Evolutionary conservation across 352 stramenopile species (phyloP).

Genomic region (Globisporangium iwayamae): DNA sequence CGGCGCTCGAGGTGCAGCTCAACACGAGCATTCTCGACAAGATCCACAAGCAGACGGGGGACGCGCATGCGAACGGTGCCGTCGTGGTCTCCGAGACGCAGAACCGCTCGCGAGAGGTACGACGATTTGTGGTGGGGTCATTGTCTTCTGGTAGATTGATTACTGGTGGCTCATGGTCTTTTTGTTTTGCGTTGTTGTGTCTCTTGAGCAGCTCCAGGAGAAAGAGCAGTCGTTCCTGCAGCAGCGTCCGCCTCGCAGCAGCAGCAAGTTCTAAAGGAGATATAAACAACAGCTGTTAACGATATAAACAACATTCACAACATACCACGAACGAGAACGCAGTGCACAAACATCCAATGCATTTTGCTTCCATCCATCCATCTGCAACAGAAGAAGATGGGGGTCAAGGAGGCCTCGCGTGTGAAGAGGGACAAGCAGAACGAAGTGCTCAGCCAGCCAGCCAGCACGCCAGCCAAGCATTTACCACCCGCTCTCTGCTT

Average conservation of each 20-base stretch:
- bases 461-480: too few relatives aligned
- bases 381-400: not conserved
- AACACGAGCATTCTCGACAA: constrained; percentile 69
- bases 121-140: not conserved
- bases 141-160: not conserved
- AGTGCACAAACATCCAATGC: not conserved
- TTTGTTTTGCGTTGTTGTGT: constrained; percentile 1
- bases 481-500: not conserved
- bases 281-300: not conserved
- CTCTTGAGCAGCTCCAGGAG: constrained; percentile 38
- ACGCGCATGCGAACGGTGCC: constrained; percentile 35
- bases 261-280: constrained; percentile 30
- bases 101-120: constrained; percentile 67
- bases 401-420: not conserved
- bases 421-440: not conserved
- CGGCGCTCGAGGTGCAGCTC: constrained; percentile 64
- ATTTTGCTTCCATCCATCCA: not conserved
- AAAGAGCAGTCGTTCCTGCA: constrained; percentile 44
- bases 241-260: constrained; percentile 24
- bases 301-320: not conserved
- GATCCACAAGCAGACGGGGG: constrained; percentile 52
- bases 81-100: constrained; percentile 67
- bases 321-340: not conserved
- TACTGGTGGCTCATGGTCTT: not conserved
- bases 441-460: too few relatives aligned